Percentiles rank a stretch among this genome's conserved stretches.
phyloP scores from a whole-genome alignment of 371 early-diverging fungal species.

The Syncephalastrum sp. region DNA sequence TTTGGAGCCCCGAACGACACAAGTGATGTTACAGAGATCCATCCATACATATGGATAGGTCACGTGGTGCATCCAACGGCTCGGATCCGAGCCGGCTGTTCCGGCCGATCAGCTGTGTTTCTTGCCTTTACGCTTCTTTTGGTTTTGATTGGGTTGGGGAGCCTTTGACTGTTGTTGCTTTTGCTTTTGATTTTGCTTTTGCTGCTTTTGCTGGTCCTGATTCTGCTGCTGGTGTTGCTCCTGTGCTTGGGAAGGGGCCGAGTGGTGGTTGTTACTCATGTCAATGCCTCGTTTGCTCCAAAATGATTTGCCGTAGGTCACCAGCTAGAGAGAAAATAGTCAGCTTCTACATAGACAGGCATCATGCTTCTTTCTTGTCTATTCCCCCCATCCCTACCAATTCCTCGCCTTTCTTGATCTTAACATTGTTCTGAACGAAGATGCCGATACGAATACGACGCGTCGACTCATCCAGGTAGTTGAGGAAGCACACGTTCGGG shows the following conservation, averaged over 20 bases:
- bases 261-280: conserved; percentile 40
- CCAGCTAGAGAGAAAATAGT: conserved; percentile 23
- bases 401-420: conserved; percentile 53
- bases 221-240: no score
- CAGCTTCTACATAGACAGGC: neutral
- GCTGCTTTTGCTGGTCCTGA: no score
- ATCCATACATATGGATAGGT: no score
- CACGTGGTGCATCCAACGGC: no score
- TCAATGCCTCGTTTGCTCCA: conserved; percentile 54
- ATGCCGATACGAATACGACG: conserved; percentile 47
- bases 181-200: no score
- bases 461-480: conserved; percentile 47
- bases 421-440: conserved; percentile 43
- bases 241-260: neutral
- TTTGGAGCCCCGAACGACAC: no score
- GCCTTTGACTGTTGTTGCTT: no score
- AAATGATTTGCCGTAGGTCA: conserved; percentile 52
- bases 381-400: conserved; percentile 32
- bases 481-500: conserved; percentile 53
- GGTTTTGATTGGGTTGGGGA: no score
- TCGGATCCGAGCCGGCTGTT: no score
- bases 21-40: no score
- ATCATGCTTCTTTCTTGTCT: neutral
- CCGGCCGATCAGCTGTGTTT: no score
- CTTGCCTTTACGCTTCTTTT: no score